Percentiles rank a stretch among this genome's conserved stretches.
phyloP scores from a whole-genome alignment of 148 eudicot species.

The Rhododendron griersonianum region DNA sequence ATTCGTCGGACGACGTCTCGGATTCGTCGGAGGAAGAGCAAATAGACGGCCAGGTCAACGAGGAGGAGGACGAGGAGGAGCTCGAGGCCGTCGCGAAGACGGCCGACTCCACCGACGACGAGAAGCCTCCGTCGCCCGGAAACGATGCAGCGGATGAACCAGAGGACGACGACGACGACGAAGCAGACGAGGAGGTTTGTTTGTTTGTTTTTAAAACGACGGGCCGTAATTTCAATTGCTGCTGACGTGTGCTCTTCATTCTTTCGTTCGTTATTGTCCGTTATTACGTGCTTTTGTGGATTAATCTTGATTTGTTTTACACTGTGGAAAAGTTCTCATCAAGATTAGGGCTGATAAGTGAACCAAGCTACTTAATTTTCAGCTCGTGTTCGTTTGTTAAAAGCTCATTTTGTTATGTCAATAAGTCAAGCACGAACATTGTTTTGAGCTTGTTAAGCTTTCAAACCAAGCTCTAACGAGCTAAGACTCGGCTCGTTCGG shows the following conservation, averaged over 20 bases:
- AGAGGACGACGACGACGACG: not conserved
- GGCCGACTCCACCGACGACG: slow-evolving; percentile 35
- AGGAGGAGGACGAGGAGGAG: slow-evolving; percentile 53
- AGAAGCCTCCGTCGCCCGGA: not conserved
- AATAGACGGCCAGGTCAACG: slow-evolving; percentile 34
- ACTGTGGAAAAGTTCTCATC: not conserved
- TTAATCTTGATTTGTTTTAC: not conserved
- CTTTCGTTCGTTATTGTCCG: not conserved
- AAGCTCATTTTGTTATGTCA: not conserved
- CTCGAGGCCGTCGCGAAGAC: slow-evolving; percentile 59
- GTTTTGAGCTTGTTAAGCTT: not conserved
- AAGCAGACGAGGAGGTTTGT: slow-evolving; percentile 26
- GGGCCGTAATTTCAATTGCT: not conserved
- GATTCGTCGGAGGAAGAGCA: slow-evolving; percentile 55
- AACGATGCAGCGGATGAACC: slow-evolving; percentile 17
- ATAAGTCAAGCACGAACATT: not conserved
- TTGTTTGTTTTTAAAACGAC: not conserved
- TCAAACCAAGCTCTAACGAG: not conserved
- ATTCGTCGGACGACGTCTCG: slow-evolving; percentile 35
- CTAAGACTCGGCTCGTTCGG: not conserved
- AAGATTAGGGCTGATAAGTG: not conserved
- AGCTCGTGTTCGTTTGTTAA: not conserved
- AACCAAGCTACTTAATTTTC: not conserved
- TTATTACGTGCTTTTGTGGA: not conserved
- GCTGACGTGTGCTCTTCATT: not conserved